Evolutionary conservation across 2,329 filamentous ascomycete species (phyloP), one percentile per base, ranked within the genome.

Genomic region (Scleromitrula shiraiana): DNA sequence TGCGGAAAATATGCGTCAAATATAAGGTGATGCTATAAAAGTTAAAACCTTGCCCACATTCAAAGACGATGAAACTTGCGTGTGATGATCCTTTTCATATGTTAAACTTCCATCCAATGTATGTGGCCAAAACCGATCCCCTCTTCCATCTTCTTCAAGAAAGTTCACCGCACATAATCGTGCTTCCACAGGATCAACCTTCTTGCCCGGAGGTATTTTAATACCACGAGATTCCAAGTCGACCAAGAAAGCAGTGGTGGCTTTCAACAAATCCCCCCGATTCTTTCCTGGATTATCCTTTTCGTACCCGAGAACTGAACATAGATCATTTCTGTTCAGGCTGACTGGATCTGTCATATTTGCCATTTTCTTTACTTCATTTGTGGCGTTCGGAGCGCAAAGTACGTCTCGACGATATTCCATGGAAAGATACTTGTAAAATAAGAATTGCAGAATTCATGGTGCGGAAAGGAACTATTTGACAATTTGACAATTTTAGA

Each of bases 281-380:
- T 50, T 35, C 30, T 40, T 46, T 22, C 24, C 32, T 8, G 44
- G 43, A 4, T 26, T 40, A 14, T 42, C 37, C 14, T 48, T 50
- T 27, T 50, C 49, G 30, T 50, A 50, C 3, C 49, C 49, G n/a
- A 50, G 44, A 30, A 48, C 23, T 14, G 43, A 48, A 27, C 43
- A 48, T 14, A 50, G 24, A n/a, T 50, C 46, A n/a, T 40, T 30
- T 17, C 35, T 27, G 32, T 47, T 48, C n/a, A 40, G 37, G 8
- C 22, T 26, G 27, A 20, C 15, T 27, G 37, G 37, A 26, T 26
- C 27, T 27, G 20, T 20, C 35, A 38, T 38, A 22, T 6, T 22
- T 38, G 35, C n/a, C 6, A 14, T 38, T 38, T 19, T 22, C 20
- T 38, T 14, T 33, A n/a, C n/a, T n/a, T n/a, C n/a, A n/a, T n/a